A percentile compares a stretch with the other conserved stretches of the same genome.
Conservation (phyloP, 1,284 basidiomycete species). For the Ganoderma meredithae region DNA sequence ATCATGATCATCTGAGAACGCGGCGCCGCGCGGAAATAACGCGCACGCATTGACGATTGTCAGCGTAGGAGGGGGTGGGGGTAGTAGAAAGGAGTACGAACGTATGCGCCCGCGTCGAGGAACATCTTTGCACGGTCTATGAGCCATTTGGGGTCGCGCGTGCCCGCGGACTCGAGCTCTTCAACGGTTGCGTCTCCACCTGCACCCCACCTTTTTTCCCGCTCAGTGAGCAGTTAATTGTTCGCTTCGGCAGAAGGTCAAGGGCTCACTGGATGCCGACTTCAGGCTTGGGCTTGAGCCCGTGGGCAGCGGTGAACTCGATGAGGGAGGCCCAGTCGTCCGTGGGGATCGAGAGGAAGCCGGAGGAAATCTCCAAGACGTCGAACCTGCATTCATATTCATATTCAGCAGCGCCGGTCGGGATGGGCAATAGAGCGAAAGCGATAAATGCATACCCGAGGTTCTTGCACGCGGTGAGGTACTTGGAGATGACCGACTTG, state of each 20-base stretch:
- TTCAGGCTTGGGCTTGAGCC: conserved; percentile 55
- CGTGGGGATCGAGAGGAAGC: conserved; percentile 55
- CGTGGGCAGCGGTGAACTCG: conserved; percentile 49
- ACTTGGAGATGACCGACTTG: conserved; percentile 46
- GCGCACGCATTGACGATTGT: not conserved
- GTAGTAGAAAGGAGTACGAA: conserved; percentile 17
- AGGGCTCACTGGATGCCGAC: conserved; percentile 46
- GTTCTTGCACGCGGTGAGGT: conserved; percentile 50
- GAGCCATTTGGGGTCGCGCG: conserved; percentile 51
- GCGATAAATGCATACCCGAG: conserved; percentile 42
- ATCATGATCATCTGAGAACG: conserved; percentile 52
- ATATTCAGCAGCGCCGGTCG: not conserved
- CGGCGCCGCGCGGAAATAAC: not conserved
- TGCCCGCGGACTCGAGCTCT: conserved; percentile 51
- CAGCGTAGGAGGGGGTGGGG: not conserved
- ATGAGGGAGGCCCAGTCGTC: conserved; percentile 53
- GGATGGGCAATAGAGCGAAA: no score
- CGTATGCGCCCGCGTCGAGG: conserved; percentile 50
- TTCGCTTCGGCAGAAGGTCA: not conserved
- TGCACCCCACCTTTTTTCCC: conserved; percentile 47
- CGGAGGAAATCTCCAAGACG: conserved; percentile 53
- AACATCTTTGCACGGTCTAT: conserved; percentile 53
- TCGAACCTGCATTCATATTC: conserved; percentile 44
- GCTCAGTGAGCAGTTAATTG: not conserved
- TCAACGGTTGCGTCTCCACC: conserved; percentile 50